Evolutionary conservation across 805 yeast genomes (phyloP).

Genomic region (Metschnikowia noctiluminum): DNA sequence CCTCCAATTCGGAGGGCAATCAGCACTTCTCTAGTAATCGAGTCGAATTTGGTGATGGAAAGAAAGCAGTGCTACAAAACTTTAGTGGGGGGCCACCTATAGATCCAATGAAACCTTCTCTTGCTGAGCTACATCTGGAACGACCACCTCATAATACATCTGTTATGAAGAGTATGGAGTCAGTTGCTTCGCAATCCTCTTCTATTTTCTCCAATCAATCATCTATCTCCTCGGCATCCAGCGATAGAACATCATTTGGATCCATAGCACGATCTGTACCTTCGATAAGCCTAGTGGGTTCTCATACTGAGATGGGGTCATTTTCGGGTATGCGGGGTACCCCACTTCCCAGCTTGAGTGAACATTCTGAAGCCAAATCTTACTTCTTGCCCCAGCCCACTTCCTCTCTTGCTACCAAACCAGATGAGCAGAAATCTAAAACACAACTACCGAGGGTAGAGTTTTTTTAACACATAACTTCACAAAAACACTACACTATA

Average conservation of each 20-base stretch:
- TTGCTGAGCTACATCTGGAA: conserved; percentile 29
- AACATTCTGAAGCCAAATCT: neutral
- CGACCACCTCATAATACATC: neutral
- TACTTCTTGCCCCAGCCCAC: neutral
- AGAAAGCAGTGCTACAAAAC: neutral
- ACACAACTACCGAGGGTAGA: conserved; percentile 4
- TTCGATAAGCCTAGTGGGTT: neutral
- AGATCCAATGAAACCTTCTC: conserved; percentile 35
- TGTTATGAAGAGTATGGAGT: conserved; percentile 14
- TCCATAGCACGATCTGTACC: conserved; percentile 22
- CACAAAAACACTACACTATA: no score
- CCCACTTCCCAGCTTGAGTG: conserved; percentile 2
- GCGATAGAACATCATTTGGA: conserved; percentile 30
- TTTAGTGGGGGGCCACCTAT: conserved; percentile 14
- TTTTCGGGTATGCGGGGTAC: neutral
- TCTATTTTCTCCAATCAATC: conserved; percentile 38
- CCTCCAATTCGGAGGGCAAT: no score
- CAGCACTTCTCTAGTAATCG: neutral
- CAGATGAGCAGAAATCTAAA: neutral
- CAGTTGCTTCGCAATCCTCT: conserved; percentile 28
- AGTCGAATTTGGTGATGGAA: neutral
- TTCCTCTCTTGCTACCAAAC: neutral
- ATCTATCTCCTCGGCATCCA: conserved; percentile 30
- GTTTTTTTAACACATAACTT: neutral
- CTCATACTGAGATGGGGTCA: neutral